These are phyloP conservation scores for Tubosaeta sp. DNA, from an alignment of 768 basidiomycete genomes.

Conservation along the genomic window DNA sequence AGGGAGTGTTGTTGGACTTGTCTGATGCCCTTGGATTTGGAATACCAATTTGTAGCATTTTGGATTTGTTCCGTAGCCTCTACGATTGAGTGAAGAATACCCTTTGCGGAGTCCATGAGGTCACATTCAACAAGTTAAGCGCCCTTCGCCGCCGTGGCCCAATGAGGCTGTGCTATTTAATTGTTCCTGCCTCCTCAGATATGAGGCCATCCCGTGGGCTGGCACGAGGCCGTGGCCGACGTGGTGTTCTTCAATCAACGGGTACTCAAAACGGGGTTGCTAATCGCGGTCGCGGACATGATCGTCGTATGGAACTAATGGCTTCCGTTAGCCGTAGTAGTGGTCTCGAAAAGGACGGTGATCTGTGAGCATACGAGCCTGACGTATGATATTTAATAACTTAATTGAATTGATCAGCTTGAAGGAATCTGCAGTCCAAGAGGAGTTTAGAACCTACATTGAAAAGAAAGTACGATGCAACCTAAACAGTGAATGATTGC, in stretches of 20 bases:
- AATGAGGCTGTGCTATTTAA: background rate
- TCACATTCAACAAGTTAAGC: no score
- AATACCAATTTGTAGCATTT: background rate
- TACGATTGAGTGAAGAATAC: background rate
- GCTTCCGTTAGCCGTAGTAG: conserved; percentile 75
- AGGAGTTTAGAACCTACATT: conserved; percentile 64
- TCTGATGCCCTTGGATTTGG: background rate
- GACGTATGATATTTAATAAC: background rate
- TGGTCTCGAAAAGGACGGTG: conserved; percentile 69
- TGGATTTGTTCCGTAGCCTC: background rate
- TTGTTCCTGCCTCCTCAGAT: no score
- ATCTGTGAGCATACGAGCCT: conserved; percentile 56
- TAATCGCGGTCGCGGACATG: background rate
- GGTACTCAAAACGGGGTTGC: background rate
- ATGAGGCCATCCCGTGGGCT: conserved; percentile 14
- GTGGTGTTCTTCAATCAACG: conserved; percentile 1
- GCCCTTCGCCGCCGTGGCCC: no score
- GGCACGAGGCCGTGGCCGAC: conserved; percentile 11
- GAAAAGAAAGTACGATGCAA: conserved; percentile 52
- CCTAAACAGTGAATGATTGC: background rate
- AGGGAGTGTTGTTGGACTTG: conserved; percentile 6
- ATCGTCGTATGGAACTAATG: conserved; percentile 54
- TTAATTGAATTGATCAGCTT: conserved; percentile 44
- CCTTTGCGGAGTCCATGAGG: conserved; percentile 3
- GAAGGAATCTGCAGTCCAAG: conserved; percentile 54